These are phyloP conservation scores for Ensete glaucum DNA, from an alignment of 176 grass and related monocot genomes.

Conservation along the genomic window DNA sequence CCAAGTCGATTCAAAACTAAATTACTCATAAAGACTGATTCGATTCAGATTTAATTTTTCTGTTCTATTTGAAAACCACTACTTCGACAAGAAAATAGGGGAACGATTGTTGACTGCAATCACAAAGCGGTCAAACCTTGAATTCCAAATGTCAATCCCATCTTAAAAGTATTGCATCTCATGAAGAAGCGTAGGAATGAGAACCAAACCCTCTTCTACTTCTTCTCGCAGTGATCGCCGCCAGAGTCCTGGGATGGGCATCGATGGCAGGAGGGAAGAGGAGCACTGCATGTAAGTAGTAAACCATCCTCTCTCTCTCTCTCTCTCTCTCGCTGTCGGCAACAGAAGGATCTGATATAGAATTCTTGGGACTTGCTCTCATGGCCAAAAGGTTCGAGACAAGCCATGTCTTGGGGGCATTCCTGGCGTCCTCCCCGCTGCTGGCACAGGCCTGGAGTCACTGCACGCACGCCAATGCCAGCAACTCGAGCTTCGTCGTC, in stretches of 20 bases:
- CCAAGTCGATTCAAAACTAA: too few relatives aligned
- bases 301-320: background rate
- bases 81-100: too few relatives aligned
- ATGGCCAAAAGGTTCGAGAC: constrained; percentile 66
- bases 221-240: too few relatives aligned
- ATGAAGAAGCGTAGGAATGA: too few relatives aligned
- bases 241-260: background rate
- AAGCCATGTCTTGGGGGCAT: constrained; percentile 77
- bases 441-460: constrained; percentile 62
- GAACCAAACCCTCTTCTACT: too few relatives aligned
- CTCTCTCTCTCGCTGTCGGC: background rate
- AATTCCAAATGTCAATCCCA: too few relatives aligned
- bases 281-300: constrained; percentile 4
- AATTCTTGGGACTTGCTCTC: background rate
- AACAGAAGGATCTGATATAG: background rate
- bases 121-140: too few relatives aligned
- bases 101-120: too few relatives aligned
- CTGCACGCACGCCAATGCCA: constrained; percentile 36
- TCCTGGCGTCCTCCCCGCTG: constrained; percentile 71
- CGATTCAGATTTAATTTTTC: too few relatives aligned
- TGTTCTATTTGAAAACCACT: too few relatives aligned
- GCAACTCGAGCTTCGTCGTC: constrained; percentile 28
- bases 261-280: background rate
- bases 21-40: too few relatives aligned
- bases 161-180: too few relatives aligned